These are phyloP conservation scores for Chytridium lagenaria DNA, from an alignment of 371 early-diverging fungal species.

Conservation along the genomic window DNA sequence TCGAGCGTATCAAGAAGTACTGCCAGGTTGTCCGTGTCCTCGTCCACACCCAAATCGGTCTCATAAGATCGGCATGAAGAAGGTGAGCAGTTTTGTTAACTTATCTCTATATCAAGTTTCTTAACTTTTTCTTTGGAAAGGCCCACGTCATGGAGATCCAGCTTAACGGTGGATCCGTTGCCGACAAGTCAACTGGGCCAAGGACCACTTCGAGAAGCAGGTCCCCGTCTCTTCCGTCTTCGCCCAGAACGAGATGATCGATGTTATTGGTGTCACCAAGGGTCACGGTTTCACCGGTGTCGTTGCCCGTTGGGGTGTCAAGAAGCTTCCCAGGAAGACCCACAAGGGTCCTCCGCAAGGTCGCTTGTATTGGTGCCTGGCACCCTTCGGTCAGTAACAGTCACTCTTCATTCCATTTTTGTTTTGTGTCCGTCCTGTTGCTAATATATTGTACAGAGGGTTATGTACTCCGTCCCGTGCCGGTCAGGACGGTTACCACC, in stretches of 20 bases:
- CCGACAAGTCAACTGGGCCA: slow-evolving; percentile 98
- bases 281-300: slow-evolving; percentile 99
- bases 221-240: slow-evolving; percentile 90
- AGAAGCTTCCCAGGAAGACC: slow-evolving; percentile 99
- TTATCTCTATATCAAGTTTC: background rate
- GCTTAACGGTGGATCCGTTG: slow-evolving; percentile 98
- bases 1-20: slow-evolving; percentile 99
- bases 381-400: slow-evolving; percentile 80
- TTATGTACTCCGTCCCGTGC: slow-evolving; percentile 99
- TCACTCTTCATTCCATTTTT: background rate
- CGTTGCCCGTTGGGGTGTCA: slow-evolving; percentile 99
- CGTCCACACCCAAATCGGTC: slow-evolving; percentile 97
- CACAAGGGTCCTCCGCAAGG: slow-evolving; percentile 99
- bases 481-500: slow-evolving; percentile 99
- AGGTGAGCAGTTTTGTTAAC: slow-evolving; percentile 51
- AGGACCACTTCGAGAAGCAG: slow-evolving; percentile 97
- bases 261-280: slow-evolving; percentile 99
- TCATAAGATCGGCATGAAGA: slow-evolving; percentile 97
- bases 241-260: slow-evolving; percentile 98
- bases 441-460: slow-evolving; percentile 60
- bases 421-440: background rate
- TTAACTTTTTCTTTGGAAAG: slow-evolving; percentile 23
- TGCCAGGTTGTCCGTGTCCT: slow-evolving; percentile 98
- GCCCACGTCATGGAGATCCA: slow-evolving; percentile 99
- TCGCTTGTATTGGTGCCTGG: slow-evolving; percentile 99